Conservation (phyloP, 2,329 filamentous ascomycete species). For the Xylariaceae sp. region DNA sequence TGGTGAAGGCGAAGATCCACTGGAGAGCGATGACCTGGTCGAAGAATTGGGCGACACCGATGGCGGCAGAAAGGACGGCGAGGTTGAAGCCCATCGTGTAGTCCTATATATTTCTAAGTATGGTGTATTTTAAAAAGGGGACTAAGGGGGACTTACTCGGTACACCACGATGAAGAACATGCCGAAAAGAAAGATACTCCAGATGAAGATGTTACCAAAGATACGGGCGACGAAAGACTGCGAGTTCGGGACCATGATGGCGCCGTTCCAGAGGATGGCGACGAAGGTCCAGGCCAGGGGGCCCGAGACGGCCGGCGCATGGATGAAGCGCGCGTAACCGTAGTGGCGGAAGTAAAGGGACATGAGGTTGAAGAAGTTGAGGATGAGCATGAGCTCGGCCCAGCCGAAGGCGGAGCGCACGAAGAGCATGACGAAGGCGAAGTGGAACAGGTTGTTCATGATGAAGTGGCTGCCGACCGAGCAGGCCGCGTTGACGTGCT, state of each 20-base stretch:
- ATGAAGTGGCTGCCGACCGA: conserved; percentile 82
- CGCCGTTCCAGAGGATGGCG: conserved; percentile 83
- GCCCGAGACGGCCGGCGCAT: conserved; percentile 67
- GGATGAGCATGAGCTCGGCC: conserved; percentile 67
- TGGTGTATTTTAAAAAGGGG: too few species aligned
- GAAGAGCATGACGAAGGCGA: conserved; percentile 79
- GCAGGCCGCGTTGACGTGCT: conserved; percentile 62
- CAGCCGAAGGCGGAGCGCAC: conserved; percentile 68
- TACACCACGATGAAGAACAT: conserved; percentile 68
- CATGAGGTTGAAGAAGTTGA: conserved; percentile 78
- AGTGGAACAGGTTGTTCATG: conserved; percentile 75
- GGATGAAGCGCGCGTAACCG: conserved; percentile 66
- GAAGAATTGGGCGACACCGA: conserved; percentile 73
- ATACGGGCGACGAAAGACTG: conserved; percentile 65
- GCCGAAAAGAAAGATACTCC: conserved; percentile 74
- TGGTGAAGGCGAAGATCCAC: conserved; percentile 87
- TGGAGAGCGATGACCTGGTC: conserved; percentile 71
- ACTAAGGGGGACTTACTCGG: conserved; percentile 51
- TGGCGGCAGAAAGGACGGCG: conserved; percentile 64
- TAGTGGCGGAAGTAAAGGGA: conserved; percentile 76
- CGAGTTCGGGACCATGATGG: conserved; percentile 69
- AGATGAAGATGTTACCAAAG: conserved; percentile 82
- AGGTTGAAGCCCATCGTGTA: conserved; percentile 76
- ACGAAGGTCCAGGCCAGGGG: conserved; percentile 84
- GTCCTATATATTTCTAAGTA: conserved; percentile 39